Evolutionary conservation across 2,329 filamentous ascomycete genomes (phyloP).

Genomic region (Chrysosporium keratinophilum): DNA sequence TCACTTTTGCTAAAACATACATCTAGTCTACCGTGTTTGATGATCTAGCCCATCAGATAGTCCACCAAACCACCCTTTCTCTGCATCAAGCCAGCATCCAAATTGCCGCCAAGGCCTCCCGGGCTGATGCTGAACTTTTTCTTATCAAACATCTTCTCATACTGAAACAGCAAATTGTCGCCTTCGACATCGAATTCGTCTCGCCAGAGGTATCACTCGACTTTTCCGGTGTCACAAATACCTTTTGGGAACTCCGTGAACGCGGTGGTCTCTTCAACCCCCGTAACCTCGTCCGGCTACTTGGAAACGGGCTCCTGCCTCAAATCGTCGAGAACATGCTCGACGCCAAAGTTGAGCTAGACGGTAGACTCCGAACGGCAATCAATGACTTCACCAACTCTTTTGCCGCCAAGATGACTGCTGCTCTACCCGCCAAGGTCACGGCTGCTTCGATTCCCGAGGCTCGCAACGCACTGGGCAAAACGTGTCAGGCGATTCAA

Average conservation of each 20-base stretch:
- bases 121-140: conserved; percentile 74
- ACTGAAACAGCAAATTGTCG: conserved; percentile 89
- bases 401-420: conserved; percentile 49
- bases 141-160: conserved; percentile 90
- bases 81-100: conserved; percentile 65
- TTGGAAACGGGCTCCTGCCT: conserved; percentile 49
- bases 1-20: conserved; percentile 9
- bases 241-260: conserved; percentile 57
- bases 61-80: conserved; percentile 79
- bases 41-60: conserved; percentile 67
- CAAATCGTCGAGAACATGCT: conserved; percentile 62
- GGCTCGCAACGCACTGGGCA: conserved; percentile 31
- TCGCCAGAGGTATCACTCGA: conserved; percentile 56
- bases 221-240: conserved; percentile 54
- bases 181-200: conserved; percentile 79
- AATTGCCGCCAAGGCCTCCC: conserved; percentile 53
- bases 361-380: conserved; percentile 50
- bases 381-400: conserved; percentile 57
- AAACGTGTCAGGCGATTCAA: conserved; percentile 46
- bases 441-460: conserved; percentile 6
- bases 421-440: conserved; percentile 28
- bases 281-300: conserved; percentile 49
- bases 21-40: conserved; percentile 55
- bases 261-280: conserved; percentile 58
- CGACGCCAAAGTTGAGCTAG: conserved; percentile 58